These are phyloP conservation scores for Saccharum hybrid DNA, from an alignment of 202 grass and related monocot species.

Conservation along the genomic window DNA sequence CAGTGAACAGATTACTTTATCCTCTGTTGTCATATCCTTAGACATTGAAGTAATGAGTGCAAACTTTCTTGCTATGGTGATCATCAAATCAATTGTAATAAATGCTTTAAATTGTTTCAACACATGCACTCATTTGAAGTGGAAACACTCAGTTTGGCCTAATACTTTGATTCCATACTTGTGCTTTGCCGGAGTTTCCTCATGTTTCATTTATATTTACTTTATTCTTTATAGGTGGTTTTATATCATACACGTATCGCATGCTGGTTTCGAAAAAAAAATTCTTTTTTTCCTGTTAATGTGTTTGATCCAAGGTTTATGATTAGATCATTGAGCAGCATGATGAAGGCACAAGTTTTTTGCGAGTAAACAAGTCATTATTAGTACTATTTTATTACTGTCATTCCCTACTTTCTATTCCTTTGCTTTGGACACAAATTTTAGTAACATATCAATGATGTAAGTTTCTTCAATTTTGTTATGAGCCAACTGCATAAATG, in stretches of 20 bases:
- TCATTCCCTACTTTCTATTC: not conserved
- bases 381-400: not conserved
- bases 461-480: constrained; percentile 9
- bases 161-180: not conserved
- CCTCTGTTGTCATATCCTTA: not conserved
- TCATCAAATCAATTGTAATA: not conserved
- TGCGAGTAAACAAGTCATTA: too few relatives aligned
- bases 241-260: too few relatives aligned
- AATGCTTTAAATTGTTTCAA: not conserved
- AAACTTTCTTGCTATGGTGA: not conserved
- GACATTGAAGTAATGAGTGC: not conserved
- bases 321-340: too few relatives aligned
- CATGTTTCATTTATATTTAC: not conserved
- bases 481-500: not conserved
- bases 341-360: not conserved
- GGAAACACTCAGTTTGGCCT: not conserved
- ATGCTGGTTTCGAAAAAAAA: too few relatives aligned
- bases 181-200: not conserved
- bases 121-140: constrained; percentile 1
- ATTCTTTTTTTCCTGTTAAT: too few relatives aligned
- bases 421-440: not conserved
- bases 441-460: constrained; percentile 12
- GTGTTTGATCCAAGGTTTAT: too few relatives aligned
- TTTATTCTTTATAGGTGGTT: too few relatives aligned
- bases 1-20: too few relatives aligned